phyloP scores from a whole-genome alignment of 257 asterid species.

The Verbascum thapsus region DNA sequence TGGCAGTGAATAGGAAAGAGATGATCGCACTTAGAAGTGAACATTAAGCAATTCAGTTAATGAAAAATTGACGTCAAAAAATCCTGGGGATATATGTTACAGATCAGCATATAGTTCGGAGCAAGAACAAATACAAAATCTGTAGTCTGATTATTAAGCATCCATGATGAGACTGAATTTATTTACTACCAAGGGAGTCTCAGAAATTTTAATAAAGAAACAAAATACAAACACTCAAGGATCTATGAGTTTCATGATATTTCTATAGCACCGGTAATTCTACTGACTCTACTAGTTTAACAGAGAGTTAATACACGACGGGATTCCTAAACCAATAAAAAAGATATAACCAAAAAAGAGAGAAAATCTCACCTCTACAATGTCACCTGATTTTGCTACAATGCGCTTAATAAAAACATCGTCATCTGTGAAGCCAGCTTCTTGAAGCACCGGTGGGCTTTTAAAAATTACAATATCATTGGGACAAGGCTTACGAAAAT shows the following conservation, averaged over 20 bases:
- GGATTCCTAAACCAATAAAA: conserved; percentile 1
- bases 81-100: background rate
- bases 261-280: no score
- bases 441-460: conserved; percentile 95
- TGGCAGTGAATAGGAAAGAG: background rate
- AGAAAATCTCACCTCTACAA: conserved; percentile 69
- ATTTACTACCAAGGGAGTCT: no score
- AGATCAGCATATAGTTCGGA: conserved; percentile 8
- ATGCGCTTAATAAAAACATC: conserved; percentile 91
- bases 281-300: background rate
- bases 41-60: background rate
- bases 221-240: no score
- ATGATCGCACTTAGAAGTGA: conserved; percentile 1
- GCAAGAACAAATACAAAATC: conserved; percentile 9
- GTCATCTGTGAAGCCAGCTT: conserved; percentile 87
- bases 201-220: no score
- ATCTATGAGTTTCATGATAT: no score
- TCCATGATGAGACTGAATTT: conserved; percentile 10
- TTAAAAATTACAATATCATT: conserved; percentile 85
- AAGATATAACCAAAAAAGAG: background rate
- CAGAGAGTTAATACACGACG: background rate
- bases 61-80: background rate
- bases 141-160: background rate
- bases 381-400: conserved; percentile 88
- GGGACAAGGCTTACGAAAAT: conserved; percentile 86